Evolutionary conservation across 2,329 filamentous ascomycete species (phyloP).

Genomic region (Nemania sp.): DNA sequence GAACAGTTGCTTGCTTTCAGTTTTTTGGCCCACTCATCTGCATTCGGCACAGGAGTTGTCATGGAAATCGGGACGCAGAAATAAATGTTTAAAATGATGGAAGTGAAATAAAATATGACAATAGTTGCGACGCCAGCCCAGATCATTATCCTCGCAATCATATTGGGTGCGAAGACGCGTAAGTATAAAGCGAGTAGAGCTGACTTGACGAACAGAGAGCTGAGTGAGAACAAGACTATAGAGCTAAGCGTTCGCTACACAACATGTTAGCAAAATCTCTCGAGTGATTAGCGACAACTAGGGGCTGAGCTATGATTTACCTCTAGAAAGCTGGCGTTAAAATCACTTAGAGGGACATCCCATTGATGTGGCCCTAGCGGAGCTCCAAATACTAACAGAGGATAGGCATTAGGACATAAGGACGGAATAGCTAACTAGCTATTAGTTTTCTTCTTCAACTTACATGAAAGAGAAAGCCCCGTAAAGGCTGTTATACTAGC

Average conservation of each 20-base stretch:
- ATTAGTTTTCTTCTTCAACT: constrained; percentile 5
- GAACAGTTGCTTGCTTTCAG: constrained; percentile 34
- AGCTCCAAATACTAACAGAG: constrained; percentile 34
- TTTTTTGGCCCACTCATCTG: constrained; percentile 31
- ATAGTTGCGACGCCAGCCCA: constrained; percentile 39
- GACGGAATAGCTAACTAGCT: neutral
- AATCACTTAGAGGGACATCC: constrained; percentile 38
- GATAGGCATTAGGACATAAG: constrained; percentile 15
- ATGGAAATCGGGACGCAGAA: constrained; percentile 37
- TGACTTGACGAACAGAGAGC: constrained; percentile 40
- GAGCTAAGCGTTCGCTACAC: constrained; percentile 35
- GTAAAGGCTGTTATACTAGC: constrained; percentile 39
- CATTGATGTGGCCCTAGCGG: constrained; percentile 42
- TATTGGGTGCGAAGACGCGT: constrained; percentile 39
- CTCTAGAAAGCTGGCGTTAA: constrained; percentile 30
- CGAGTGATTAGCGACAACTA: neutral
- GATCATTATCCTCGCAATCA: constrained; percentile 34
- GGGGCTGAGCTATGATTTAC: constrained; percentile 22
- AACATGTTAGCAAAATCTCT: neutral
- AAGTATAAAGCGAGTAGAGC: constrained; percentile 41
- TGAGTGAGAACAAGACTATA: constrained; percentile 35
- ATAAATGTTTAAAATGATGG: constrained; percentile 34
- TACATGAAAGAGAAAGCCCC: constrained; percentile 34
- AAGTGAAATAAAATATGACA: constrained; percentile 33
- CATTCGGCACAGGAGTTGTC: constrained; percentile 21